A percentile compares a stretch with the other conserved stretches of the same genome.
These are phyloP conservation scores for Actinidia chinensis DNA, from an alignment of 179 eudicot genomes.

Conservation along the genomic window DNA sequence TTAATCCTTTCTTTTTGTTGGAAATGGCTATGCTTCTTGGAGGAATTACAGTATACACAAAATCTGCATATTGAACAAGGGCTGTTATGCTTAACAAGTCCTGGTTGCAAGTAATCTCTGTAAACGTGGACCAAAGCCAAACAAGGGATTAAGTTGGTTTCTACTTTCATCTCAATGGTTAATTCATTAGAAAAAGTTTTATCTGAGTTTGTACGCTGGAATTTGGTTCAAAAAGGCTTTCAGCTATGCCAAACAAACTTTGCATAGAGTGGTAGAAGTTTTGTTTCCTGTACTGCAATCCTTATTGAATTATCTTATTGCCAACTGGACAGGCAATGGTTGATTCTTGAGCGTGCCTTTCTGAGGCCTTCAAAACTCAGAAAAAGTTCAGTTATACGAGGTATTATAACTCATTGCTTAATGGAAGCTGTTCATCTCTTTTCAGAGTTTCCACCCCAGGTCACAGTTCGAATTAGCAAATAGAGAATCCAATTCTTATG, in stretches of 20 bases:
- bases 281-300: constrained; percentile 4
- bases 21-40: too few relatives aligned
- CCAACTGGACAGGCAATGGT: constrained; percentile 62
- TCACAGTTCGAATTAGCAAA: background rate
- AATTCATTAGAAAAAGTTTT: too few relatives aligned
- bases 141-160: too few relatives aligned
- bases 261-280: constrained; percentile 9
- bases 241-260: background rate
- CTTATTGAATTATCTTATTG: constrained; percentile 4
- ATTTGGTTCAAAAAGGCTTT: too few relatives aligned
- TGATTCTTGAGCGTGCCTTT: constrained; percentile 81
- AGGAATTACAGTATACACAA: too few relatives aligned
- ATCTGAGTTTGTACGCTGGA: too few relatives aligned
- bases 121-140: too few relatives aligned
- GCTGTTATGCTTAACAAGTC: too few relatives aligned
- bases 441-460: background rate
- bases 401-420: constrained; percentile 33
- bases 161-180: too few relatives aligned
- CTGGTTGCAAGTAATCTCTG: too few relatives aligned
- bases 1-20: too few relatives aligned
- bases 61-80: too few relatives aligned
- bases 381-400: constrained; percentile 68
- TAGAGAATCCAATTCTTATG: background rate
- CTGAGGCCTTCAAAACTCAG: constrained; percentile 48
- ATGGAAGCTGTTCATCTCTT: constrained; percentile 16